phyloP scores from a whole-genome alignment of 1,284 basidiomycete species.

The Cerrena zonata region DNA sequence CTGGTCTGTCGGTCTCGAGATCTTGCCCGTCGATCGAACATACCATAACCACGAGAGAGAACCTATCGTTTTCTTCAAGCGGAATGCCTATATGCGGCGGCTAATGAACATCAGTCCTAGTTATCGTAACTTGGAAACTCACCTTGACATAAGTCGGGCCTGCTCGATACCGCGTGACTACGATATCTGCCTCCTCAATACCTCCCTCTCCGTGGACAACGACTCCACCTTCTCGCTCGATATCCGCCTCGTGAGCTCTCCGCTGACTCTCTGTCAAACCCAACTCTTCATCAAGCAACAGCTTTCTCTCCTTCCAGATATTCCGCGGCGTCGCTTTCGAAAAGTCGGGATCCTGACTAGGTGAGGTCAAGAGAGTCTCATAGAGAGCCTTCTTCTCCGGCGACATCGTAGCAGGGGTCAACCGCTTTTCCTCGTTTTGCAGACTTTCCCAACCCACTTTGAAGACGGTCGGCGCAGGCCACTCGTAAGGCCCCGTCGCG shows the following conservation, averaged over 20 bases:
- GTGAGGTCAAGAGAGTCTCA: slow-evolving; percentile 27
- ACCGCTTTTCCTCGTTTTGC: slow-evolving; percentile 19
- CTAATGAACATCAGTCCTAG: slow-evolving; percentile 1
- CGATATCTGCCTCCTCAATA: slow-evolving; percentile 55
- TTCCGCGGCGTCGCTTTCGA: slow-evolving; percentile 16
- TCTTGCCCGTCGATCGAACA: slow-evolving; percentile 56
- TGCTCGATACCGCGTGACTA: slow-evolving; percentile 62
- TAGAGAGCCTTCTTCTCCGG: slow-evolving; percentile 41
- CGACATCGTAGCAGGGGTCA: slow-evolving; percentile 23
- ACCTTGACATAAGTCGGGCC: slow-evolving; percentile 68
- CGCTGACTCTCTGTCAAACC: slow-evolving; percentile 45
- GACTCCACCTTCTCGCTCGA: slow-evolving; percentile 52
- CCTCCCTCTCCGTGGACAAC: slow-evolving; percentile 35
- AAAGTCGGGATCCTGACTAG: neutral
- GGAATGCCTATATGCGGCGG: slow-evolving; percentile 54
- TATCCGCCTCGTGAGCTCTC: slow-evolving; percentile 50
- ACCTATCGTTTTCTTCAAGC: slow-evolving; percentile 59
- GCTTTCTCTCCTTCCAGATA: slow-evolving; percentile 45
- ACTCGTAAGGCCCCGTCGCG: slow-evolving; percentile 59
- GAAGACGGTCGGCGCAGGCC: slow-evolving; percentile 61
- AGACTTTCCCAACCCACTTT: slow-evolving; percentile 19
- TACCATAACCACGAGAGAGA: slow-evolving; percentile 79
- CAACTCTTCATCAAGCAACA: slow-evolving; percentile 57
- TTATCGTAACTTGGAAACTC: slow-evolving; percentile 10
- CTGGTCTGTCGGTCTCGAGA: slow-evolving; percentile 65